These are phyloP conservation scores for Stevia rebaudiana DNA, from an alignment of 140 eudicot species.

Conservation along the genomic window DNA sequence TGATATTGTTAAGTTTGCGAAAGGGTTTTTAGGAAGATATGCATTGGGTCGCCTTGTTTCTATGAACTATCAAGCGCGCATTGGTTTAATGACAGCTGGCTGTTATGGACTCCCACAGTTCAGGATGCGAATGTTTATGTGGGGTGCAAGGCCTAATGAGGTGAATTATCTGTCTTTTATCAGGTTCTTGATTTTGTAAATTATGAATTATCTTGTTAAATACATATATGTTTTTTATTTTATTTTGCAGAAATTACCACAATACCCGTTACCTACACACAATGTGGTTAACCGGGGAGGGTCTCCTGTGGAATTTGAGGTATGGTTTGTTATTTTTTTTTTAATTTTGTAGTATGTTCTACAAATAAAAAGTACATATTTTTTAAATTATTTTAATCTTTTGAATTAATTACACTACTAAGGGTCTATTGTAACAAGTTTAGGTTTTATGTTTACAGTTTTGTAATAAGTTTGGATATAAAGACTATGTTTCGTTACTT, in stretches of 20 bases:
- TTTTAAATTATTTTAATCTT: too few species aligned
- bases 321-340: constrained; percentile 3
- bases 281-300: constrained; percentile 49
- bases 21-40: constrained; percentile 45
- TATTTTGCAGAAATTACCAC: constrained; percentile 51
- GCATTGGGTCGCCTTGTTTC: constrained; percentile 48
- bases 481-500: too few species aligned
- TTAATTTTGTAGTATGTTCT: neutral
- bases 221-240: neutral
- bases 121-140: constrained; percentile 61
- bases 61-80: constrained; percentile 48
- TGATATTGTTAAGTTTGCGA: constrained; percentile 35
- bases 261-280: constrained; percentile 70
- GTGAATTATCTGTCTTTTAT: constrained; percentile 15
- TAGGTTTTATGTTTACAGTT: too few species aligned
- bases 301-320: constrained; percentile 51
- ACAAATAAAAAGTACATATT: neutral
- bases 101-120: constrained; percentile 51
- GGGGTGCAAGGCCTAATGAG: constrained; percentile 63
- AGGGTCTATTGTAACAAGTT: too few species aligned
- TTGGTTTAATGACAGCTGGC: constrained; percentile 53
- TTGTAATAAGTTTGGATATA: too few species aligned
- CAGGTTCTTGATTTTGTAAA: neutral
- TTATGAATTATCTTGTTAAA: too few species aligned
- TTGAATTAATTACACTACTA: too few species aligned